phyloP scores from a whole-genome alignment of 768 basidiomycete species.

The Cystofilobasidium bisporidii region DNA sequence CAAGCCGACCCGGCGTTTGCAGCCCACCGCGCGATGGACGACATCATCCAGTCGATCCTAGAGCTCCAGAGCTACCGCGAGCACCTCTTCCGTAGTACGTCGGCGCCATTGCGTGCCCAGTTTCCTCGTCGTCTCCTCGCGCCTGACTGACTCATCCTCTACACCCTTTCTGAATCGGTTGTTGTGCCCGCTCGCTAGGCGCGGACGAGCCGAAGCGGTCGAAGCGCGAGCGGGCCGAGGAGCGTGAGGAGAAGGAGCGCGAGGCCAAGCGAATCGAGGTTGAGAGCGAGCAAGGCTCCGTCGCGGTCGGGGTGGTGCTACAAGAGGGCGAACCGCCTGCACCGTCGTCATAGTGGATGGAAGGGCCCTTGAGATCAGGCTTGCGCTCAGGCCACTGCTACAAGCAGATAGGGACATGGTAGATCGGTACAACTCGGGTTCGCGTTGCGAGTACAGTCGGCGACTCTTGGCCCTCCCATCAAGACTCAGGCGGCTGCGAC shows the following conservation, averaged over 20 bases:
- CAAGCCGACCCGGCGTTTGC: constrained; percentile 3
- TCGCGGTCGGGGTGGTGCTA: no score
- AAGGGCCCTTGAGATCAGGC: no score
- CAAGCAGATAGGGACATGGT: no score
- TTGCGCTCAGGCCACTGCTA: no score
- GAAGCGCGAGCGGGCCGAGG: not conserved
- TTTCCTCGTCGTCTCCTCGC: not conserved
- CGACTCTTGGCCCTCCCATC: no score
- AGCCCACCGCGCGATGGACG: constrained; percentile 25
- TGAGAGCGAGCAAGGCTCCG: not conserved
- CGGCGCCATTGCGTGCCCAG: not conserved
- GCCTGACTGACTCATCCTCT: not conserved
- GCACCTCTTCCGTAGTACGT: constrained; percentile 8
- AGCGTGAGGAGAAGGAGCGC: not conserved
- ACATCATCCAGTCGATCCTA: constrained; percentile 22
- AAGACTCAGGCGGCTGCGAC: no score
- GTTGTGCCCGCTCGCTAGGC: not conserved
- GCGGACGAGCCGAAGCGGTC: not conserved
- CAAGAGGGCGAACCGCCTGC: no score
- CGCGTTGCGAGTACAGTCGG: no score
- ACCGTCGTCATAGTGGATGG: no score
- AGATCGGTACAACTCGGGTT: no score
- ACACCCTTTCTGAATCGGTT: no score
- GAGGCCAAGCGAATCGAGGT: not conserved
- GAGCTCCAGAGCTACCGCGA: constrained; percentile 21